Base-by-base conservation (phyloP, 2,329 filamentous ascomycete genomes). In the Karstenula rhodostoma region DNA sequence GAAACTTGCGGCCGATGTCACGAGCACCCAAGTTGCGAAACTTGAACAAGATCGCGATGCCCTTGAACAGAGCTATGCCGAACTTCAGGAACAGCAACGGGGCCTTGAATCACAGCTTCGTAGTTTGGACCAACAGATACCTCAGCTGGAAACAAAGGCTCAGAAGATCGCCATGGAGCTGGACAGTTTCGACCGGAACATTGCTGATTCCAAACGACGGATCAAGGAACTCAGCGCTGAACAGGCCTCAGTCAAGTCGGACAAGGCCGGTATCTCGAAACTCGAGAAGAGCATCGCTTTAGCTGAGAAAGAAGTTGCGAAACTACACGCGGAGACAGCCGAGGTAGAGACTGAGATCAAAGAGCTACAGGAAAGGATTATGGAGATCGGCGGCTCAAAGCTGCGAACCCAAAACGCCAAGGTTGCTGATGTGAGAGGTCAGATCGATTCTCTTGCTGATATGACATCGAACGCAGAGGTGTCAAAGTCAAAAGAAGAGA, bases 311-410 rank as follows among this genome's bases (percentile, higher is more conserved):
- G 92, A 97, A 70, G 87, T 97, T 12, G 87, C 90, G 60, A 91
- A 90, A 70, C 85, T 99, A 10, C 92, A 89, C 62, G 84, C 87
- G 10, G 93, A 98, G 78, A 97, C 91, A n/a, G 87, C 91, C 1
- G 95, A 90, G 48, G 89, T 97, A 9, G 95, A 99, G 75, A 89
- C 90, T 27, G 95, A 98, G 78, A 98, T 99, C 79, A 94, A 96
- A 79, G 85, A 85, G 22, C 84, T 99, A 1, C 94, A 99, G 75
- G 90, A 95, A 84, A 96, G 94, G 83, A 99, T 99, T 73, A 98
- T 99, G 95, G 90, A 97, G 78, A 90, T 97, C 64, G 95, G 95
- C 73, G 95, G 95, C 79, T 93, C 98, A 72, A 93, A 92, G 79
- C 87, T 99, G 19, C 90, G 95, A 57, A 87, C 90, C 19, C 94